A percentile compares a stretch with the other conserved stretches of the same genome.
Evolutionary conservation across 805 yeast genomes (phyloP).

Genomic region (Teunomyces lycoperdinae): DNA sequence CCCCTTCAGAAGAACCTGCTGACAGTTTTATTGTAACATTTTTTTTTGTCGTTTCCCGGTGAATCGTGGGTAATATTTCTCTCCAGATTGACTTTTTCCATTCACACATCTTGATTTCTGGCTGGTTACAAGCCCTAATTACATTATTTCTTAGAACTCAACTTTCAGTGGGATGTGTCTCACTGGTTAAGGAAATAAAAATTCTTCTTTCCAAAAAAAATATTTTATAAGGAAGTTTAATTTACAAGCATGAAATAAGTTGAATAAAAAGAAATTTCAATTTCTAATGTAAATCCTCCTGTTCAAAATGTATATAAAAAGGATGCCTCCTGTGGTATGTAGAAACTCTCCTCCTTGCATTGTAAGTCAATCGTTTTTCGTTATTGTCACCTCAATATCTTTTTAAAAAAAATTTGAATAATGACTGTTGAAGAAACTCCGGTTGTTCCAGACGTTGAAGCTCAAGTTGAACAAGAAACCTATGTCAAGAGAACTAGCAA

Average conservation of each 20-base stretch:
- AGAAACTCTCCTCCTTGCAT: background rate
- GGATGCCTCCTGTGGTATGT: background rate
- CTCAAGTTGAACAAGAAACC: conserved; percentile 24
- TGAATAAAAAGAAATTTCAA: background rate
- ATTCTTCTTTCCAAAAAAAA: background rate
- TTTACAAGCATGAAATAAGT: background rate
- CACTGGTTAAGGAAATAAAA: background rate
- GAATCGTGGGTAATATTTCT: background rate
- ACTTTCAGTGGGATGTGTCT: background rate
- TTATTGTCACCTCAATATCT: background rate
- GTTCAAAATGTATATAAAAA: background rate
- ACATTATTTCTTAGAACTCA: background rate
- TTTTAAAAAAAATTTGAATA: too few relatives aligned
- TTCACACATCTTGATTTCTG: background rate
- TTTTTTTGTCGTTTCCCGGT: background rate
- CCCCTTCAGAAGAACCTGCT: background rate
- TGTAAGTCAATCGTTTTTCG: background rate
- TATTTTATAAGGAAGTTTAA: background rate
- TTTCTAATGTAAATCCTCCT: background rate
- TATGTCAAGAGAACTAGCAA: conserved; percentile 24
- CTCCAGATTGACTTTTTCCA: background rate
- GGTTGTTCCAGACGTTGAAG: conserved; percentile 22
- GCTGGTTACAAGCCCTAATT: background rate
- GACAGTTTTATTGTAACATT: background rate
- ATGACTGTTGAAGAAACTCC: conserved; percentile 1